Evolutionary conservation across 1,284 basidiomycete species (phyloP), one percentile per base, ranked within the genome.

Genomic region (Ganoderma leucocontextum): DNA sequence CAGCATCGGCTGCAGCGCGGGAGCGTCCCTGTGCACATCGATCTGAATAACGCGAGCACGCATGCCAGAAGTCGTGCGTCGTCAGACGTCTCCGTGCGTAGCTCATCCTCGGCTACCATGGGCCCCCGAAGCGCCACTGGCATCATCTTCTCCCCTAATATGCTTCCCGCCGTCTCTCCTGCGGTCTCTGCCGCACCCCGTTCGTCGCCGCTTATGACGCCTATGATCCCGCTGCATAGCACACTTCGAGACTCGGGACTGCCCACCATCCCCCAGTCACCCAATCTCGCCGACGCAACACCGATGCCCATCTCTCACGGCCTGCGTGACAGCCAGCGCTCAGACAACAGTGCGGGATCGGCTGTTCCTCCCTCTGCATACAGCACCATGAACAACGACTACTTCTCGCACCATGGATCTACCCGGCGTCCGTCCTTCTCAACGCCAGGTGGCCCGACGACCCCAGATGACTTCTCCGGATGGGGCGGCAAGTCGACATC

Each of bases 111-210:
- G 6, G 29, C 59, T 8, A 22, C 52, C 6, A 61, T 53, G 13
- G 61, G 55, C 6, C 72, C 68, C 0, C 73, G 63, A 60, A 79
- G 71, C 49, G 69, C 77, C 17, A 79, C 80, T 49, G 22, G 47
- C 1, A 82, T 90, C 8, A 82, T 90, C 66, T 84, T 86, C 38
- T 87, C 92, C 2, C 85, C 88, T 0, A 85, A 91, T 75, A 86
- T 92, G 60, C 80, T 87, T 2, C 93, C 91, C 0, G 92, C 93
- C 1, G 79, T 90, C 17, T 82, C 88, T 17, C 90, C 89, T 1
- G 76, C 78, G 2, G 76, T 85, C 6, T 77, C 82, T 12, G 77
- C 83, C 4, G 73, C 82, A 1, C 75, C 81, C 19, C 83, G 84
- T 36, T 78, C 87, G 7, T 87, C 86, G 0, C 86, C 89, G 13